These are phyloP conservation scores for Coemansia javaensis DNA, from an alignment of 192 early-diverging fungal species.

Conservation along the genomic window DNA sequence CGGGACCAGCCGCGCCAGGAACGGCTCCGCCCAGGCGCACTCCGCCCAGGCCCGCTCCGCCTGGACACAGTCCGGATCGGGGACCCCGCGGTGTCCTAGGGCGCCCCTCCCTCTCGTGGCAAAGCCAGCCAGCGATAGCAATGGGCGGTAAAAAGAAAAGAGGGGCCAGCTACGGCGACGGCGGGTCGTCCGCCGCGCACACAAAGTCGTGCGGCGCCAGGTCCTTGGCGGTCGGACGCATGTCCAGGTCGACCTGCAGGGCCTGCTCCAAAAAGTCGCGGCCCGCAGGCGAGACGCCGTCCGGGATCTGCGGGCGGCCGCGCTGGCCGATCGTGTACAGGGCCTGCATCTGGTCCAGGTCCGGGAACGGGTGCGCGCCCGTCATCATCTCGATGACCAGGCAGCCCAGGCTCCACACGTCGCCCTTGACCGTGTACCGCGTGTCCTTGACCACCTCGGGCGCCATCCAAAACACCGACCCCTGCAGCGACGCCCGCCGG, in stretches of 20 bases:
- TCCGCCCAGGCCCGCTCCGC: too few relatives aligned
- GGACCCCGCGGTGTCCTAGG: too few relatives aligned
- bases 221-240: slow-evolving; percentile 49
- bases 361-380: slow-evolving; percentile 84
- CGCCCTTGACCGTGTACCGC: slow-evolving; percentile 86
- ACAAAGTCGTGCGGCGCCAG: slow-evolving; percentile 46
- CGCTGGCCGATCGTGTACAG: slow-evolving; percentile 64
- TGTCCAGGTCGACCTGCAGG: slow-evolving; percentile 46
- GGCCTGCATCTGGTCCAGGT: slow-evolving; percentile 75
- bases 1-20: too few relatives aligned
- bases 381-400: slow-evolving; percentile 99
- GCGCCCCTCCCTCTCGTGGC: too few relatives aligned
- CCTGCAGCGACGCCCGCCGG: slow-evolving; percentile 79
- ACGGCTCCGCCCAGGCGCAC: too few relatives aligned
- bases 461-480: slow-evolving; percentile 99
- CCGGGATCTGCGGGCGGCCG: slow-evolving; percentile 39
- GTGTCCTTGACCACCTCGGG: slow-evolving; percentile 95
- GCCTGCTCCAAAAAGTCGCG: slow-evolving; percentile 48
- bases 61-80: too few relatives aligned
- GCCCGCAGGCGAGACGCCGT: slow-evolving; percentile 28
- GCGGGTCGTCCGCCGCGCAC: slow-evolving; percentile 7
- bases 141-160: not conserved
- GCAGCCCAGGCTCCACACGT: slow-evolving; percentile 94
- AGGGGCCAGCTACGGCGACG: slow-evolving; percentile 12
- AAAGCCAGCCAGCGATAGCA: not conserved